A percentile compares a stretch with the other conserved stretches of the same genome.
These are phyloP conservation scores for Aquilaria sinensis DNA, from an alignment of 345 rosid genomes.

Conservation along the genomic window DNA sequence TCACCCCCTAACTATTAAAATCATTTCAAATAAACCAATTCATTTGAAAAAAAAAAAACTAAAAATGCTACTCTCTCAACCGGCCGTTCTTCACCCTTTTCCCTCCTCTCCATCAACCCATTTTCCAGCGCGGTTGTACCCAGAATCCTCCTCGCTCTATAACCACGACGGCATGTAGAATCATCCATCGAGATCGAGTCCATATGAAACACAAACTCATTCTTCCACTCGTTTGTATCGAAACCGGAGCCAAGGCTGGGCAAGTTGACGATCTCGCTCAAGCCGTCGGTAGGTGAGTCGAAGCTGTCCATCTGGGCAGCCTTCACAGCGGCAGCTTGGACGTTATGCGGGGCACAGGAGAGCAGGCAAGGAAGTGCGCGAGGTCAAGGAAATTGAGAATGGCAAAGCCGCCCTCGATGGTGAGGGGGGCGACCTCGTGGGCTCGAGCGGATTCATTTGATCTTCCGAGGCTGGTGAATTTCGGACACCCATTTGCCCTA, in stretches of 20 bases:
- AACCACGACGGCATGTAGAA: constrained; percentile 39
- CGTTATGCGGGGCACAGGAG: constrained; percentile 70
- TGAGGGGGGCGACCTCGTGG: constrained; percentile 85
- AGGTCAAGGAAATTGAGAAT: constrained; percentile 88
- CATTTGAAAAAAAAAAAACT: no score
- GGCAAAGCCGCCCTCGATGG: constrained; percentile 76
- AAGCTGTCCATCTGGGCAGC: constrained; percentile 69
- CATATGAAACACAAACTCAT: constrained; percentile 35
- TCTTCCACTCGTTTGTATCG: constrained; percentile 26
- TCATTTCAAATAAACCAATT: no score
- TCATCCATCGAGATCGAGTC: constrained; percentile 39
- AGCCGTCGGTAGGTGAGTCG: constrained; percentile 41
- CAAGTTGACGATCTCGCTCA: constrained; percentile 70
- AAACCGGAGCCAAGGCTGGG: constrained; percentile 57
- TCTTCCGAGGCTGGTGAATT: constrained; percentile 88
- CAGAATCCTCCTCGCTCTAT: constrained; percentile 30
- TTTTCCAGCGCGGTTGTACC: constrained; percentile 1
- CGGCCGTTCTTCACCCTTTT: no score
- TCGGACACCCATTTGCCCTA: constrained; percentile 99
- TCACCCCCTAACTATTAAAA: no score
- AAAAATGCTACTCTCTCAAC: no score
- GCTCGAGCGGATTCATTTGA: constrained; percentile 97
- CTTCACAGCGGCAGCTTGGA: constrained; percentile 85
- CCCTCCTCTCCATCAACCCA: no score
- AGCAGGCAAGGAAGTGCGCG: constrained; percentile 63